Evolutionary conservation across 139 green algal genomes (phyloP), one percentile per base, ranked within the genome.

Genomic region (Nannochloris sp.): DNA sequence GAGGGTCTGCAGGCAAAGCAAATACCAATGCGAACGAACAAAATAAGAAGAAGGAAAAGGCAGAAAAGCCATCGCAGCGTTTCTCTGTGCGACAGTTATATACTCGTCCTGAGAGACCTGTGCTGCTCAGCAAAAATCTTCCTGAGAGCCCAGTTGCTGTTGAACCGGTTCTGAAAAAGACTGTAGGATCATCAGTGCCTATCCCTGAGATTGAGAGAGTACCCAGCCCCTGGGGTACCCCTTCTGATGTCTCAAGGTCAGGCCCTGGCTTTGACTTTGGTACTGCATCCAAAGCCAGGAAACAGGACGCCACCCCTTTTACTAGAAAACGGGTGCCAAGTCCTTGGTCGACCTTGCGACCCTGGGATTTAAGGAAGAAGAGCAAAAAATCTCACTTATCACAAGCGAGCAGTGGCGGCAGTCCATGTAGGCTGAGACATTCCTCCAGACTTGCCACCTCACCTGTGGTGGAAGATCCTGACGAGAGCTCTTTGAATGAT

Each of bases 41-140:
- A 21, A 0, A 27, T 25, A 49, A 57, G 23, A 18, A 27, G 25
- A 40, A 1, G 8, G 48, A 40, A 34, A 59, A 27, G 48, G 21
- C 25, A 44, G 27, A 61, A 10, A 18, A 44, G 15, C 55, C 68
- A 49, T 59, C 70, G 2, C 53, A 44, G 24, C 70, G 70, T 8
- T 77, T 77, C 57, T 69, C 57, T 12, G n/a, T 69, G 24, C 62
- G 70, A 8, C 63, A 77, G 27, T 59, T 77, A 27, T 54, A 46
- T 54, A 44, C 16, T 4, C 46, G 67, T 15, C 57, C 59, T 16
- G 70, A 73, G n/a, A 57, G 51, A 8, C 70, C 66, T 3, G 40
- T 77, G 57, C 9, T 76, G 5, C 14, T 77, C 34, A 48, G 66
- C 48, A 77, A 77, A 58, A 57, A 48, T 40, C 75, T 67, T 27